Evolutionary conservation across 176 grass and related monocot genomes (phyloP).

Genomic region (Oryza nivara): DNA sequence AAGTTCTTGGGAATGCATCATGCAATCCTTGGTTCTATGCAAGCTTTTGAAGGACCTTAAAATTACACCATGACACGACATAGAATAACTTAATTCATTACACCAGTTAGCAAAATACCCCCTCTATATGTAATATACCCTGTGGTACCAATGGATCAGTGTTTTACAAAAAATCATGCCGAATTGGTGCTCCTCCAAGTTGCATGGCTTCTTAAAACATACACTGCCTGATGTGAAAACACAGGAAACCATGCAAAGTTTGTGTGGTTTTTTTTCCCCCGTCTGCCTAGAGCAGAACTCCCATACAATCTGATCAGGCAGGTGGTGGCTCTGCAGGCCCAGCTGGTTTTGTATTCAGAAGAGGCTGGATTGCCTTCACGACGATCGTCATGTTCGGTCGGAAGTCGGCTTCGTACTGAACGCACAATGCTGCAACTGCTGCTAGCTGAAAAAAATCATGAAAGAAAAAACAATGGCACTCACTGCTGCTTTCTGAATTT

Average conservation of each 20-base stretch:
- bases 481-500: neutral
- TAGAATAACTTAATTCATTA: conserved; percentile 6
- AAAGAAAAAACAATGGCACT: neutral
- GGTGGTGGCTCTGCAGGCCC: conserved; percentile 18
- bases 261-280: conserved; percentile 18
- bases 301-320: conserved; percentile 38
- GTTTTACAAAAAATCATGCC: conserved; percentile 40
- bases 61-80: conserved; percentile 6
- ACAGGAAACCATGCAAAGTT: conserved; percentile 8
- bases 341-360: conserved; percentile 63
- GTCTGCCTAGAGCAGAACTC: conserved; percentile 1
- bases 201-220: conserved; percentile 19
- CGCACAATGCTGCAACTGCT: conserved; percentile 76
- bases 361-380: conserved; percentile 80
- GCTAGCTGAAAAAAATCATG: conserved; percentile 55
- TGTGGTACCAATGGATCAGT: conserved; percentile 32
- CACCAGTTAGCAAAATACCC: conserved; percentile 38
- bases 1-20: neutral
- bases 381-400: conserved; percentile 95
- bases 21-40: neutral
- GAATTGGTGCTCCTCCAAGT: conserved; percentile 9
- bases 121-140: conserved; percentile 36
- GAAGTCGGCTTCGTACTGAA: conserved; percentile 85
- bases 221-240: neutral
- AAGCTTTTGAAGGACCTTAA: neutral